Base-by-base conservation (phyloP, 768 basidiomycete species). In the Termitomyces sp. region DNA sequence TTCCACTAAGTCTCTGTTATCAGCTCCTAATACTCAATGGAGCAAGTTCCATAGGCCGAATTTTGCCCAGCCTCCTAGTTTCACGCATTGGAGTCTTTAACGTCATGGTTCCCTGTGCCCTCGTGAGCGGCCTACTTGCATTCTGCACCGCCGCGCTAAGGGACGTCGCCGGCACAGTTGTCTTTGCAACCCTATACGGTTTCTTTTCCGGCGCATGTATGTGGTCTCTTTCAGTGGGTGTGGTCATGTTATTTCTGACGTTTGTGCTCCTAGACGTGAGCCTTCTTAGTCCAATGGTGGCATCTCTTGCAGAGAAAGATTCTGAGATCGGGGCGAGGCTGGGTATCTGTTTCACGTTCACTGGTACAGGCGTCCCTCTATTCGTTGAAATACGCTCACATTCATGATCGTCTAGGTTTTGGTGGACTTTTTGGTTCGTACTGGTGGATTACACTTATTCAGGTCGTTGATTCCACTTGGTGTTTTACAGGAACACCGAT, bases 321-420 rank as follows among this genome's bases (percentile, higher is more conserved):
- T 68, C 74, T 1, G 81, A 84, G 62, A 74, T 84, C n/a, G 84
- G 84, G 41, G 74, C 74, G 22, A 70, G 80, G 17, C 67, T 84
- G 64, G 79, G 81, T 7, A 69, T 83, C 30, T 74, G 73, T 57
- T 82, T 77, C 60, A 74, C 74, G 2, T 46, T 51, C 47, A 57
- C 46, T 28, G 43, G 53, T 53, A 17, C 35, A 60, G 10, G 12
- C 30, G 22, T 14, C 10, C 44, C 37, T 38, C 37, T 2, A 17
- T 2, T 28, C 42, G 12, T 34, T 47, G 19, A 41, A 24, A 44
- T 38, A 15, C 2, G 7, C 49, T 38, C 19, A 45, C 30, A 14
- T 55, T 38, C 21, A 37, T 34, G 21, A 22, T 42, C n/a, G 30
- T 40, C 41, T 46, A 77, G 77, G 74, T 7, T 49, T 77, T 12